These are phyloP conservation scores for Apiospora koreana DNA, from an alignment of 2,329 filamentous ascomycete species.

Conservation along the genomic window DNA sequence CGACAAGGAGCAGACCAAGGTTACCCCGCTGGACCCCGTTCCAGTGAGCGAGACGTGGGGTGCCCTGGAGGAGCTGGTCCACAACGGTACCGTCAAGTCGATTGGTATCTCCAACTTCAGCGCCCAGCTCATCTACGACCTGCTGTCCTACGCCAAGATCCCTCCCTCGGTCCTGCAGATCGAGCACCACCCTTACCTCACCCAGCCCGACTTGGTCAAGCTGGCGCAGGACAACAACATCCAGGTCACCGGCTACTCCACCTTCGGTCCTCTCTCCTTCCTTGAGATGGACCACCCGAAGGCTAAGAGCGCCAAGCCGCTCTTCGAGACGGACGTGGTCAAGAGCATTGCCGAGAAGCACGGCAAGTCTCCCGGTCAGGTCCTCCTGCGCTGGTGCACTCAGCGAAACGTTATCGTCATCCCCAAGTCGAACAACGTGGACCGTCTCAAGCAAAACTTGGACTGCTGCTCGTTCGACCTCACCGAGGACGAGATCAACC, in stretches of 20 bases:
- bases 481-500: conserved; percentile 51
- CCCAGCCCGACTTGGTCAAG: conserved; percentile 54
- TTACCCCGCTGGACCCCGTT: conserved; percentile 58
- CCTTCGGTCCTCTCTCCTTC: conserved; percentile 57
- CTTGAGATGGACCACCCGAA: conserved; percentile 29
- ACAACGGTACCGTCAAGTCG: conserved; percentile 66
- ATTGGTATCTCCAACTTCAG: conserved; percentile 88
- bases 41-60: conserved; percentile 80
- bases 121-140: conserved; percentile 73
- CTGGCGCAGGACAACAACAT: conserved; percentile 59
- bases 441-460: conserved; percentile 53
- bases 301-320: conserved; percentile 28
- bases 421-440: conserved; percentile 59
- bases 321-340: conserved; percentile 41
- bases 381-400: conserved; percentile 66
- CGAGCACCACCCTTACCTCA: conserved; percentile 82
- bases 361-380: conserved; percentile 62
- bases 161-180: conserved; percentile 78
- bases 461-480: conserved; percentile 56
- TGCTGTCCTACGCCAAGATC: conserved; percentile 76
- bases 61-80: conserved; percentile 75
- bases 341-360: conserved; percentile 56
- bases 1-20: conserved; percentile 46
- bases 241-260: conserved; percentile 63
- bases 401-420: conserved; percentile 63